phyloP scores from a whole-genome alignment of 2,329 filamentous ascomycete genomes.

The Volutella citrinella region DNA sequence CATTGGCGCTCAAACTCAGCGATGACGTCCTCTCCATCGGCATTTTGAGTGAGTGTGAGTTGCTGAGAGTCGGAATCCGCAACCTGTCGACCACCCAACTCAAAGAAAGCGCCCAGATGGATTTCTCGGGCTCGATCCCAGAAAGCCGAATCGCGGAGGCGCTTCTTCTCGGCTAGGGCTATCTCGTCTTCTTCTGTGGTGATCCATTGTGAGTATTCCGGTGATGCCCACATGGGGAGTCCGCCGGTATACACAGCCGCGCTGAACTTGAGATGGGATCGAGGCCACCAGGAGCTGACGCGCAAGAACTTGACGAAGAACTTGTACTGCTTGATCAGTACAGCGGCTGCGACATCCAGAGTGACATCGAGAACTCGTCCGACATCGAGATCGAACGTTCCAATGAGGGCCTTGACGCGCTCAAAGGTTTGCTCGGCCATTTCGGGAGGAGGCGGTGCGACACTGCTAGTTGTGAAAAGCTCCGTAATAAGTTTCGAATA shows the following conservation, averaged over 20 bases:
- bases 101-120: slow-evolving; percentile 83
- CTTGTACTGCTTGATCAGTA: slow-evolving; percentile 85
- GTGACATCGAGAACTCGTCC: slow-evolving; percentile 92
- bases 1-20: slow-evolving; percentile 64
- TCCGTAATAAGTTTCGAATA: slow-evolving; percentile 96
- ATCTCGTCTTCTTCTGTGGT: slow-evolving; percentile 68
- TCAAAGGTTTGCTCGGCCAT: slow-evolving; percentile 85
- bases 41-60: slow-evolving; percentile 35
- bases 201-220: slow-evolving; percentile 61
- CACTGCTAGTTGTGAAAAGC: slow-evolving; percentile 83
- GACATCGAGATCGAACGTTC: slow-evolving; percentile 94
- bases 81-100: slow-evolving; percentile 72
- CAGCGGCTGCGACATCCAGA: slow-evolving; percentile 89
- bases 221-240: slow-evolving; percentile 83
- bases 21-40: slow-evolving; percentile 42
- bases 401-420: slow-evolving; percentile 88
- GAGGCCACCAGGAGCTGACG: slow-evolving; percentile 96
- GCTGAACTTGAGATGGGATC: slow-evolving; percentile 46
- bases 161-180: slow-evolving; percentile 52
- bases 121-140: slow-evolving; percentile 76
- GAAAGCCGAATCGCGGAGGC: slow-evolving; percentile 69
- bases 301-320: slow-evolving; percentile 94
- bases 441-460: slow-evolving; percentile 69
- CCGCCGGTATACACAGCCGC: slow-evolving; percentile 54
- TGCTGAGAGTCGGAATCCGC: slow-evolving; percentile 55